Conservation (phyloP, 768 basidiomycete species). For the Leccinum subtestaceum region DNA sequence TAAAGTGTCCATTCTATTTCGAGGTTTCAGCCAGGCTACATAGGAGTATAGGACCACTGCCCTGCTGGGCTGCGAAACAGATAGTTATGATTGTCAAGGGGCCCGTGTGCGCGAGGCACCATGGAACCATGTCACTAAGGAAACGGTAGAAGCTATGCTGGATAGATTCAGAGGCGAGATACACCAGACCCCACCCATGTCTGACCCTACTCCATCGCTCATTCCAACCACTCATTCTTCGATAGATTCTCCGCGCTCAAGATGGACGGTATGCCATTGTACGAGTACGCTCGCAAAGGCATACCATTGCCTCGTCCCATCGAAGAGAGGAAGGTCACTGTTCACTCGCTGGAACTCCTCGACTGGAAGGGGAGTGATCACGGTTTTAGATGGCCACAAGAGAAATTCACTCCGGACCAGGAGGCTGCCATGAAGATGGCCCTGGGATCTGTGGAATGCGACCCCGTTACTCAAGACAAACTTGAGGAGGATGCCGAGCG, state of each 20-base stretch:
- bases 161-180: conserved; percentile 83
- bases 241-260: conserved; percentile 93
- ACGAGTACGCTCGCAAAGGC: conserved; percentile 92
- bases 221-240: conserved; percentile 6
- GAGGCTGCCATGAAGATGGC: conserved; percentile 67
- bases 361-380: conserved; percentile 82
- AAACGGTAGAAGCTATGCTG: conserved; percentile 67
- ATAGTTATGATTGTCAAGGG: conserved; percentile 91
- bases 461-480: conserved; percentile 35
- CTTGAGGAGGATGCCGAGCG: conserved; percentile 34
- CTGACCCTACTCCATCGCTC: conserved; percentile 15
- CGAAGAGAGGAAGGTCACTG: conserved; percentile 76
- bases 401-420: conserved; percentile 64
- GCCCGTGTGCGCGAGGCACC: conserved; percentile 71
- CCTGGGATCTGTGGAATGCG: conserved; percentile 47
- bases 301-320: conserved; percentile 94
- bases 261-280: conserved; percentile 94
- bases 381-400: conserved; percentile 70
- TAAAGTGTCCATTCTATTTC: conserved; percentile 3
- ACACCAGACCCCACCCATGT: conserved; percentile 91
- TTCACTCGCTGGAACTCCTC: conserved; percentile 76
- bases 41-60: conserved; percentile 93
- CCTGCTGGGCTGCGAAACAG: conserved; percentile 91
- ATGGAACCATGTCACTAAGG: conserved; percentile 81
- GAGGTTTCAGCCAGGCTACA: conserved; percentile 14